phyloP scores from a whole-genome alignment of 208 protist genomes.

The Leishmania major region DNA sequence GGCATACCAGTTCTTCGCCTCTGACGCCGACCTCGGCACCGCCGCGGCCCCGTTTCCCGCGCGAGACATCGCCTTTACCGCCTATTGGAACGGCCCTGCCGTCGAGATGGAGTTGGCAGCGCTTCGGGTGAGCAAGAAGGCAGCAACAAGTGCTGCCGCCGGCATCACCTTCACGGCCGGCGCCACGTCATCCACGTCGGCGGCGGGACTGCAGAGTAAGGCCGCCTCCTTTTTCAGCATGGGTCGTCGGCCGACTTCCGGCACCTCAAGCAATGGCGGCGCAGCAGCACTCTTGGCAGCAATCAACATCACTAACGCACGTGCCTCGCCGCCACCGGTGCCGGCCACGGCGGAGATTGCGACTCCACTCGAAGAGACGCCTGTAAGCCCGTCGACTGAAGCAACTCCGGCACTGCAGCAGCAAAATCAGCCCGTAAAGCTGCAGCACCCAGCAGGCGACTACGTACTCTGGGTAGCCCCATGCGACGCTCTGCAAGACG shows the following conservation, averaged over 20 bases:
- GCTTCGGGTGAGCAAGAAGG: constrained; percentile 12
- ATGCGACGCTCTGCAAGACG: constrained; percentile 33
- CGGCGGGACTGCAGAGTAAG: constrained; percentile 28
- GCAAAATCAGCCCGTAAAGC: constrained; percentile 6
- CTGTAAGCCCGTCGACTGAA: background rate
- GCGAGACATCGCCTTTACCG: constrained; percentile 65
- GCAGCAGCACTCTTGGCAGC: constrained; percentile 48
- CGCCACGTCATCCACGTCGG: background rate
- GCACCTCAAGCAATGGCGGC: constrained; percentile 22
- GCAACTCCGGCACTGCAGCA: background rate
- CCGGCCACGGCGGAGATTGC: background rate
- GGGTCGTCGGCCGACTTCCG: constrained; percentile 7
- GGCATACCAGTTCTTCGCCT: constrained; percentile 69
- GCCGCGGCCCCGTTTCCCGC: constrained; percentile 31
- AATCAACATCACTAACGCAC: constrained; percentile 7
- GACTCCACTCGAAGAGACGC: background rate
- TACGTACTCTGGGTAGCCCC: constrained; percentile 34
- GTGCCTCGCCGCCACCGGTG: background rate
- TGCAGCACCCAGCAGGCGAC: constrained; percentile 22
- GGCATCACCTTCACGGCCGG: constrained; percentile 1
- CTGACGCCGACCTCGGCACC: constrained; percentile 25
- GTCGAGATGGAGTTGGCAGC: constrained; percentile 27
- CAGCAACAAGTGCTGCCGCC: background rate
- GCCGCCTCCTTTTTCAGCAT: constrained; percentile 72
- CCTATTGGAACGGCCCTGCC: constrained; percentile 55